Conservation (phyloP, 164 flowering plant species). For the Vitis rupestris region DNA sequence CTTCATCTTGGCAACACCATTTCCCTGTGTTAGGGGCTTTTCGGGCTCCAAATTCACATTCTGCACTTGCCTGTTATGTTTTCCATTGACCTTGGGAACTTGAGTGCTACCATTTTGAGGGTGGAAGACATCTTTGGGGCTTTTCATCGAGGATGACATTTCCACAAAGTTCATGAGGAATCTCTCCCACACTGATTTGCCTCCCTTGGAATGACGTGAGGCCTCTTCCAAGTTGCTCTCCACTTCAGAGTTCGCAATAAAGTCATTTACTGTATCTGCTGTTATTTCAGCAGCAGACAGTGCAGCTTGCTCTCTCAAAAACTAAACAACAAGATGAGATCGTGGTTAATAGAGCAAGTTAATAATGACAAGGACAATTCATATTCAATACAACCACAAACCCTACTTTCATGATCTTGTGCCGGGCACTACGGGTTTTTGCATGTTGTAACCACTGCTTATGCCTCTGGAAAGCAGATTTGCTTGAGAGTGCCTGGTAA, state of each 20-base stretch:
- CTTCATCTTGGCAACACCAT: constrained; percentile 53
- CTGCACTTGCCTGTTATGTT: constrained; percentile 65
- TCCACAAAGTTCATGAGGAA: constrained; percentile 41
- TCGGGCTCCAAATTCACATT: constrained; percentile 45
- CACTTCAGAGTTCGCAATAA: constrained; percentile 62
- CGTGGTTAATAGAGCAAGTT: constrained; percentile 2
- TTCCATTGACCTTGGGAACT: constrained; percentile 80
- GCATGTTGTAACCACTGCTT: constrained; percentile 95
- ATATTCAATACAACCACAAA: constrained; percentile 2
- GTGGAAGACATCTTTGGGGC: constrained; percentile 27
- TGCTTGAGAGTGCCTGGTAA: constrained; percentile 81
- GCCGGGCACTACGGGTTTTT: constrained; percentile 92
- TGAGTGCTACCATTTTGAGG: constrained; percentile 39
- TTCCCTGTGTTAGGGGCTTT: constrained; percentile 50
- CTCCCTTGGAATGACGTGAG: constrained; percentile 29
- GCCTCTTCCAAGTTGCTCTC: constrained; percentile 40
- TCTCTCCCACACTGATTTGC: constrained; percentile 53
- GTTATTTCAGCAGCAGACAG: constrained; percentile 83
- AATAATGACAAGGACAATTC: neutral
- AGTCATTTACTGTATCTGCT: constrained; percentile 60
- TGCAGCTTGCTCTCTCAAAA: constrained; percentile 91
- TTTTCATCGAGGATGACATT: constrained; percentile 29
- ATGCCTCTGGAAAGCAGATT: constrained; percentile 88
- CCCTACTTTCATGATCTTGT: constrained; percentile 88
- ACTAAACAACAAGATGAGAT: constrained; percentile 38